Percentiles rank a stretch among this genome's conserved stretches.
phyloP scores from a whole-genome alignment of 2,329 filamentous ascomycete species.

The Nigrospora sphaerica region DNA sequence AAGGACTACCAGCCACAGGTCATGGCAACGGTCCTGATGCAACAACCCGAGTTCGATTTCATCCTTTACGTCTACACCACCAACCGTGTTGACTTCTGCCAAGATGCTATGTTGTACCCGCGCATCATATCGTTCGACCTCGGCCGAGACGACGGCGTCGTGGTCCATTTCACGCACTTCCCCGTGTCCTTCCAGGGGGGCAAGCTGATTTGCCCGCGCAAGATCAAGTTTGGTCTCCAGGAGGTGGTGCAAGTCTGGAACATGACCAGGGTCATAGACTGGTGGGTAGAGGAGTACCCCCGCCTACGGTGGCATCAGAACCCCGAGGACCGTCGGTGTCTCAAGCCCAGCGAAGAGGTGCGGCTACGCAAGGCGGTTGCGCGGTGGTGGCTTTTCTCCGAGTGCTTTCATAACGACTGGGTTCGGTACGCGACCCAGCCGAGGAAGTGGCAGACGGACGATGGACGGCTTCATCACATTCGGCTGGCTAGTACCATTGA shows the following conservation, averaged over 20 bases:
- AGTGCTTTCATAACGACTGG: conserved; percentile 41
- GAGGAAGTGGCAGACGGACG: conserved; percentile 13
- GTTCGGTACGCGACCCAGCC: conserved; percentile 15
- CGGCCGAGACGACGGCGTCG: conserved; percentile 5
- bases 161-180: conserved; percentile 9
- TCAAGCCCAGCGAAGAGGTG: conserved; percentile 33
- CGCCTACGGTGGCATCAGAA: conserved; percentile 38
- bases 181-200: conserved; percentile 10
- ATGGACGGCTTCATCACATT: conserved; percentile 15
- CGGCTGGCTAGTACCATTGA: conserved; percentile 18
- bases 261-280: conserved; percentile 24
- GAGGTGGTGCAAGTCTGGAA: conserved; percentile 22
- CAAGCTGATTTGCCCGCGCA: conserved; percentile 13
- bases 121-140: conserved; percentile 14
- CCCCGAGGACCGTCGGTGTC: conserved; percentile 35
- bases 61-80: conserved; percentile 41
- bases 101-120: conserved; percentile 15
- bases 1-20: conserved; percentile 31
- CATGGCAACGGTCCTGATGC: conserved; percentile 31
- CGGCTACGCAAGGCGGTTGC: conserved; percentile 44
- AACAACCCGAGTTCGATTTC: conserved; percentile 34
- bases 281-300: conserved; percentile 31
- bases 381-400: conserved; percentile 47
- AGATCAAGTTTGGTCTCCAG: conserved; percentile 11
- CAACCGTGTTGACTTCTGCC: conserved; percentile 18